Conservation (phyloP, 2,329 filamentous ascomycete species). For the Xylaria sp. region DNA sequence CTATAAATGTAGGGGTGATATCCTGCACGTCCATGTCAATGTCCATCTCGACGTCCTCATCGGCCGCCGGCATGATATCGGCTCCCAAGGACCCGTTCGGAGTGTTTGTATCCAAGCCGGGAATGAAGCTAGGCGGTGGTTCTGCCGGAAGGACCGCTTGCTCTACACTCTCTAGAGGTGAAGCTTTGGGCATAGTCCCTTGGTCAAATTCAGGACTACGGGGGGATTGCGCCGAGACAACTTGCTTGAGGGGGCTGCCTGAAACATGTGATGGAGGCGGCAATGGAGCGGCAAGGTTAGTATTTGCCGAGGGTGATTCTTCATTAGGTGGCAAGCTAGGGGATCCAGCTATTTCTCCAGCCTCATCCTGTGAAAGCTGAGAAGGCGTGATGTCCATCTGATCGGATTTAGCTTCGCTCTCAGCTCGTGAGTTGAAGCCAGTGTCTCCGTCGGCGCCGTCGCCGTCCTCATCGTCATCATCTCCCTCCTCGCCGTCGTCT, state of each 20-base stretch:
- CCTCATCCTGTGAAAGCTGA: conserved; percentile 44
- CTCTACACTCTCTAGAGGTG: background rate
- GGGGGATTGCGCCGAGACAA: conserved; percentile 37
- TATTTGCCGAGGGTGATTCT: conserved; percentile 17
- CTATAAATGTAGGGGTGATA: conserved; percentile 1
- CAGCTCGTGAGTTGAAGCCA: conserved; percentile 48
- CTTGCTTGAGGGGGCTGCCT: conserved; percentile 40
- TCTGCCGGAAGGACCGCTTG: conserved; percentile 14
- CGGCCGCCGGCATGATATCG: background rate
- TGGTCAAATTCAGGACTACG: background rate
- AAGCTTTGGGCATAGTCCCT: conserved; percentile 4
- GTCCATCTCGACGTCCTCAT: background rate
- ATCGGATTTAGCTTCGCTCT: conserved; percentile 49
- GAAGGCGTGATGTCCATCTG: conserved; percentile 50
- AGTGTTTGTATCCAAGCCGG: background rate
- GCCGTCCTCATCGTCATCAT: conserved; percentile 58
- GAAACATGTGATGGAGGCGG: conserved; percentile 31
- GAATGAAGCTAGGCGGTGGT: conserved; percentile 36
- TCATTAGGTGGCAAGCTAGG: conserved; percentile 37
- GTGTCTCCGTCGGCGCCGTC: conserved; percentile 61
- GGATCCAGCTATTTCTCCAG: conserved; percentile 37
- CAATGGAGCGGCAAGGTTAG: conserved; percentile 25
- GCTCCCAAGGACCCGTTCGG: background rate
- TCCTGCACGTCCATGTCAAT: conserved; percentile 32
- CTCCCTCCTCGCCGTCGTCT: conserved; percentile 60